Conservation (phyloP, 1,284 basidiomycete genomes). For the Cutaneotrichosporon dermatis region DNA sequence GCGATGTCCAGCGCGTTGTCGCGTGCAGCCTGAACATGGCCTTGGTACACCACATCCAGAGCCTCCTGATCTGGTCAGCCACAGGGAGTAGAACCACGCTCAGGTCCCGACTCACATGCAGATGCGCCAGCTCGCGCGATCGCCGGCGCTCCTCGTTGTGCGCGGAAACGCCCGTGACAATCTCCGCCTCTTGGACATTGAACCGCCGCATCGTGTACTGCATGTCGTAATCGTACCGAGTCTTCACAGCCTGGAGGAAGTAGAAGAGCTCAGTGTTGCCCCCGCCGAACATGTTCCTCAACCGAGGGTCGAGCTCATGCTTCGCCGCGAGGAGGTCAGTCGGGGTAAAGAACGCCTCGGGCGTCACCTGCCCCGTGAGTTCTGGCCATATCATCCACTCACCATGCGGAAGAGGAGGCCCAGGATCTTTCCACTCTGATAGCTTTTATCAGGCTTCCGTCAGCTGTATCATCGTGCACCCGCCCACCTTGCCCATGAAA, state of each 20-base stretch:
- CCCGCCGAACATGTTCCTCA: conserved; percentile 8
- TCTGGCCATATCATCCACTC: no score
- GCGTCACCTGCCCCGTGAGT: no score
- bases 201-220: conserved; percentile 39
- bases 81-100: no score
- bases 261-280: conserved; percentile 14
- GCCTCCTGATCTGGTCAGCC: conserved; percentile 27
- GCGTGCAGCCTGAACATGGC: conserved; percentile 23
- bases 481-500: conserved; percentile 47
- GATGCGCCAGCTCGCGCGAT: conserved; percentile 24
- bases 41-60: conserved; percentile 30
- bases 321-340: conserved; percentile 19
- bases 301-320: conserved; percentile 14
- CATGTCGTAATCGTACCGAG: conserved; percentile 32
- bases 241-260: conserved; percentile 30
- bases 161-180: conserved; percentile 36
- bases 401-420: conserved; percentile 44
- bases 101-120: conserved; percentile 2
- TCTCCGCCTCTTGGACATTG: conserved; percentile 36
- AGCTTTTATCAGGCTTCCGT: conserved; percentile 12
- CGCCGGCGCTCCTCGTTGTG: conserved; percentile 35
- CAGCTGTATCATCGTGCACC: not conserved
- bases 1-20: conserved; percentile 21
- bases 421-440: conserved; percentile 36
- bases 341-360: conserved; percentile 32